Percentiles rank a stretch among this genome's conserved stretches.
Conservation (phyloP, 768 basidiomycete species). For the Lepiota brunneoincarnata region DNA sequence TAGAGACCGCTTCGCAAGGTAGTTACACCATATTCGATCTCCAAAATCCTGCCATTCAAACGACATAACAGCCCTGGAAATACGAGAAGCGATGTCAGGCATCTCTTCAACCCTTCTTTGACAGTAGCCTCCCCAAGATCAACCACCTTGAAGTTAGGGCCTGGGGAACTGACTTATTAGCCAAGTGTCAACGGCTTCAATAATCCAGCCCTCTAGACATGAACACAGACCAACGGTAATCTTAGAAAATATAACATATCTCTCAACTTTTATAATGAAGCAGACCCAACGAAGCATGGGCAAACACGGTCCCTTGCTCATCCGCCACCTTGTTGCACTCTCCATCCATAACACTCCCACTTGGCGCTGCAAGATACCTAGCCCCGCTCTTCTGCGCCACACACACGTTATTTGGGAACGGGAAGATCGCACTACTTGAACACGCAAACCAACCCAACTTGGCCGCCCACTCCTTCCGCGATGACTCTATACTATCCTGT, state of each 20-base stretch:
- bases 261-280: slow-evolving; percentile 72
- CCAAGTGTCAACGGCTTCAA: slow-evolving; percentile 39
- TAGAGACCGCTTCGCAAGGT: slow-evolving; percentile 90
- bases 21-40: neutral
- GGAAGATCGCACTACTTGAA: slow-evolving; percentile 99
- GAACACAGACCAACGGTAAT: neutral
- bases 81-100: slow-evolving; percentile 58
- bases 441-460: slow-evolving; percentile 86
- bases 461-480: slow-evolving; percentile 65
- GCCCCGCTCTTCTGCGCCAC: slow-evolving; percentile 91
- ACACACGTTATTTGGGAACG: too few relatives aligned
- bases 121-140: slow-evolving; percentile 72
- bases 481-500: too few relatives aligned
- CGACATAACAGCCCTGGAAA: slow-evolving; percentile 52
- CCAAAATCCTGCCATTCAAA: neutral
- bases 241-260: slow-evolving; percentile 4
- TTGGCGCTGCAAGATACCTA: slow-evolving; percentile 85
- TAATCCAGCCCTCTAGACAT: neutral
- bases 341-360: slow-evolving; percentile 95
- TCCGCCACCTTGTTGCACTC: slow-evolving; percentile 97
- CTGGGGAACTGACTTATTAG: slow-evolving; percentile 63
- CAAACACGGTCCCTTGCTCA: slow-evolving; percentile 89
- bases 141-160: slow-evolving; percentile 67
- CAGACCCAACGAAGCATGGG: slow-evolving; percentile 81
- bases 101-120: slow-evolving; percentile 72